Conservation (phyloP, 768 basidiomycete species). For the Dacryopinax primogenitus region DNA sequence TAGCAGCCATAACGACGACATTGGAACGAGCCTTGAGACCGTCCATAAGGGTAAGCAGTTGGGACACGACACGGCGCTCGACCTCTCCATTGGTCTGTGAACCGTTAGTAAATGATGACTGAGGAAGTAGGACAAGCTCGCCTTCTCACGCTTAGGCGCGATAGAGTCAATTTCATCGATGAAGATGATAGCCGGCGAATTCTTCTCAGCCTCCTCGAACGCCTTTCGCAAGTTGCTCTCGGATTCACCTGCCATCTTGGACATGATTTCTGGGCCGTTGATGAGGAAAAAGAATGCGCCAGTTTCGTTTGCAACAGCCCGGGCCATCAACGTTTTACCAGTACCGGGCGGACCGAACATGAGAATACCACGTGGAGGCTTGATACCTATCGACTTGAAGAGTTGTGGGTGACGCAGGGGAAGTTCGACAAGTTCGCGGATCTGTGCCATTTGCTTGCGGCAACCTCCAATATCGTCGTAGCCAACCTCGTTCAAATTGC, state of each 20-base stretch:
- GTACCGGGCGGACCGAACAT: slow-evolving; percentile 99
- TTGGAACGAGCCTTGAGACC: slow-evolving; percentile 97
- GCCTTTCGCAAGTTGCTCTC: slow-evolving; percentile 97
- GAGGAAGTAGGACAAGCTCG: slow-evolving; percentile 24
- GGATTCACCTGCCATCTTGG: slow-evolving; percentile 98
- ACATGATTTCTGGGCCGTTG: slow-evolving; percentile 99
- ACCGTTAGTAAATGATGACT: not conserved
- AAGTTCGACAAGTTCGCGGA: slow-evolving; percentile 96
- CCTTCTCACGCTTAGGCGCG: slow-evolving; percentile 99
- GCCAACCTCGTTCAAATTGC: slow-evolving; percentile 89
- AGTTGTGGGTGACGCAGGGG: slow-evolving; percentile 97
- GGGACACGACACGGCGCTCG: slow-evolving; percentile 97
- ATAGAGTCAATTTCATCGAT: slow-evolving; percentile 99
- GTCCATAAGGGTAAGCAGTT: slow-evolving; percentile 97
- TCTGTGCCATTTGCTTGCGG: slow-evolving; percentile 98
- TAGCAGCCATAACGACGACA: slow-evolving; percentile 99
- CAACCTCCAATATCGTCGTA: slow-evolving; percentile 99
- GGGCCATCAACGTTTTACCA: slow-evolving; percentile 98
- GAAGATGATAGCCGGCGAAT: slow-evolving; percentile 98
- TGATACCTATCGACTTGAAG: slow-evolving; percentile 99
- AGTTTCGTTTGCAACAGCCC: slow-evolving; percentile 98
- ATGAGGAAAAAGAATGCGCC: slow-evolving; percentile 99
- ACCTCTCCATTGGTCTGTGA: slow-evolving; percentile 94
- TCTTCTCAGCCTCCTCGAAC: slow-evolving; percentile 99
- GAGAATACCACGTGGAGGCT: slow-evolving; percentile 95